Conservation (phyloP, 225 moss, liverwort and hornwort genomes). For the Climacium dendroides region DNA sequence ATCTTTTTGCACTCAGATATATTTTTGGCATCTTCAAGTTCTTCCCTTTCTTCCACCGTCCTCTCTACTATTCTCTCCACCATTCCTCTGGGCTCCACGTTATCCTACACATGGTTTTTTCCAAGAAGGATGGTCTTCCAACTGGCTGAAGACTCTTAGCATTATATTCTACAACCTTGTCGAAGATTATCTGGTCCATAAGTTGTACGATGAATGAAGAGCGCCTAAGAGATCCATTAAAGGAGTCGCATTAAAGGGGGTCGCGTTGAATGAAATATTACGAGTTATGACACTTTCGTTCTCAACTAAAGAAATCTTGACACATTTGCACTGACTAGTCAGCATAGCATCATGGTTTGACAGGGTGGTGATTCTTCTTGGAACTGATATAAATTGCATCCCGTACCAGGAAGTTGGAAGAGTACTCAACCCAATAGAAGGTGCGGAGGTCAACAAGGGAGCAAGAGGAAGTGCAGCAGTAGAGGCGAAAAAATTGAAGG, state of each 20-base stretch:
- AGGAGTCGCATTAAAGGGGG: neutral
- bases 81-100: neutral
- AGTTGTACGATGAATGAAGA: neutral
- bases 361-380: neutral
- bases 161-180: neutral
- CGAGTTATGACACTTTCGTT: too few relatives aligned
- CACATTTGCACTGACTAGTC: neutral
- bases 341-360: neutral
- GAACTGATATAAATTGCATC: neutral
- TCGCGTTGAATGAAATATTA: neutral
- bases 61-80: neutral
- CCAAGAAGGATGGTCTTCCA: neutral
- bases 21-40: neutral
- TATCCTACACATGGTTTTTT: neutral
- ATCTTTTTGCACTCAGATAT: neutral
- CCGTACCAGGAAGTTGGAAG: conserved; percentile 44
- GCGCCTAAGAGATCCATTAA: neutral
- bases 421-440: conserved; percentile 25
- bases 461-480: conserved; percentile 22
- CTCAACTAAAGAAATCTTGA: neutral
- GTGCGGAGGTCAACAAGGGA: conserved; percentile 13
- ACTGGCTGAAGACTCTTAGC: neutral
- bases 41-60: neutral
- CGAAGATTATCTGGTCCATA: neutral
- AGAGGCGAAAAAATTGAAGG: neutral